These are phyloP conservation scores for Blastobotrys raffinosifermentans DNA, from an alignment of 1,139 yeast species.

Conservation along the genomic window DNA sequence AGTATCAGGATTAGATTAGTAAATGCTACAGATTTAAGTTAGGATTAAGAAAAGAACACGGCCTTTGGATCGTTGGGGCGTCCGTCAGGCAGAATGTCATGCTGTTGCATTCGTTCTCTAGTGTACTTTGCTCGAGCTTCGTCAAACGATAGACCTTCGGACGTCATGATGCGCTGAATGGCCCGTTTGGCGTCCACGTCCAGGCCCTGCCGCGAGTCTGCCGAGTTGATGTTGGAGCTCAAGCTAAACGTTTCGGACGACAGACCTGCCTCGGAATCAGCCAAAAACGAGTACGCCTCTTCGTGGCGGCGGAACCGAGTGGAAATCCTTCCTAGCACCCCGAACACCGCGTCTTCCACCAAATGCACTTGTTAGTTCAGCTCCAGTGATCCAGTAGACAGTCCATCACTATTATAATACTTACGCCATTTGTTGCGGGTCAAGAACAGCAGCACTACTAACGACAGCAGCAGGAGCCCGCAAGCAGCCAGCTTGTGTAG, in stretches of 20 bases:
- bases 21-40: background rate
- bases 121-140: slow-evolving; percentile 59
- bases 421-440: too few relatives aligned
- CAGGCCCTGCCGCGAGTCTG: slow-evolving; percentile 58
- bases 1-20: too few relatives aligned
- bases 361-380: too few relatives aligned
- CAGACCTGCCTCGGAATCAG: slow-evolving; percentile 63
- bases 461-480: too few relatives aligned
- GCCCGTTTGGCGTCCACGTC: slow-evolving; percentile 48
- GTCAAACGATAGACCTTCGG: slow-evolving; percentile 51
- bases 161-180: slow-evolving; percentile 52
- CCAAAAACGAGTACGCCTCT: slow-evolving; percentile 39
- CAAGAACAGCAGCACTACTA: too few relatives aligned
- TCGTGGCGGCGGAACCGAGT: too few relatives aligned
- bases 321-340: too few relatives aligned
- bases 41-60: slow-evolving; percentile 35
- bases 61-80: slow-evolving; percentile 43
- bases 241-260: slow-evolving; percentile 57
- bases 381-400: too few relatives aligned
- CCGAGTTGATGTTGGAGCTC: slow-evolving; percentile 39
- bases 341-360: too few relatives aligned
- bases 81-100: slow-evolving; percentile 45
- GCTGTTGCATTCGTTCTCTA: slow-evolving; percentile 40
- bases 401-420: too few relatives aligned
- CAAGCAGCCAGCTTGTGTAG: too few relatives aligned